Percentiles rank a stretch among this genome's conserved stretches.
These are phyloP conservation scores for Cyclostephanos tholiformis DNA, from an alignment of 108 stramenopile genomes.

Conservation along the genomic window DNA sequence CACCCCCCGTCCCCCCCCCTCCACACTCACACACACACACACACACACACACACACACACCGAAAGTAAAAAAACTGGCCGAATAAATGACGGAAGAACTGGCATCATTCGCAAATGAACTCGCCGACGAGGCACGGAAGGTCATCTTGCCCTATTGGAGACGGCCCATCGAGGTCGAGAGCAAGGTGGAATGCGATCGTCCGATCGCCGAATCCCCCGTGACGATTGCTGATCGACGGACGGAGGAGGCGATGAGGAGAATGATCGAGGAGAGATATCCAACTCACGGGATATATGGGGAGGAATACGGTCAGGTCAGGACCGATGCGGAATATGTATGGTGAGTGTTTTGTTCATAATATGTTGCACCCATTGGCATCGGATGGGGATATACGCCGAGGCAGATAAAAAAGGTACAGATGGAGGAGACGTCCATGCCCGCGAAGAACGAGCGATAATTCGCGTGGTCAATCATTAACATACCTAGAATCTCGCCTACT, in stretches of 20 bases:
- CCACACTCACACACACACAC: background rate
- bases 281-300: slow-evolving; percentile 57
- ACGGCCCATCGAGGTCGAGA: slow-evolving; percentile 47
- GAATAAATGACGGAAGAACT: slow-evolving; percentile 30
- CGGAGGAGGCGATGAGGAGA: slow-evolving; percentile 53
- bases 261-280: slow-evolving; percentile 58
- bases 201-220: slow-evolving; percentile 55
- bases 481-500: background rate
- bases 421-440: background rate
- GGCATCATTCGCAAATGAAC: slow-evolving; percentile 47
- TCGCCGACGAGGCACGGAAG: slow-evolving; percentile 54
- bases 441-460: background rate
- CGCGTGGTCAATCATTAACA: background rate
- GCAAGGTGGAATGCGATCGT: slow-evolving; percentile 49
- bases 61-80: background rate
- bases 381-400: background rate
- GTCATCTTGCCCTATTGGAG: slow-evolving; percentile 60
- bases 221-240: slow-evolving; percentile 55
- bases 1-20: background rate
- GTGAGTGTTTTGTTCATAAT: slow-evolving; percentile 7
- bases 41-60: no score
- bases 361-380: background rate
- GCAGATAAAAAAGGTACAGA: background rate
- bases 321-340: slow-evolving; percentile 58
- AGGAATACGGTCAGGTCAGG: slow-evolving; percentile 52